Percentiles rank a stretch among this genome's conserved stretches.
Conservation (phyloP, 441 rosid species). For the Gossypium schwendimanii region DNA sequence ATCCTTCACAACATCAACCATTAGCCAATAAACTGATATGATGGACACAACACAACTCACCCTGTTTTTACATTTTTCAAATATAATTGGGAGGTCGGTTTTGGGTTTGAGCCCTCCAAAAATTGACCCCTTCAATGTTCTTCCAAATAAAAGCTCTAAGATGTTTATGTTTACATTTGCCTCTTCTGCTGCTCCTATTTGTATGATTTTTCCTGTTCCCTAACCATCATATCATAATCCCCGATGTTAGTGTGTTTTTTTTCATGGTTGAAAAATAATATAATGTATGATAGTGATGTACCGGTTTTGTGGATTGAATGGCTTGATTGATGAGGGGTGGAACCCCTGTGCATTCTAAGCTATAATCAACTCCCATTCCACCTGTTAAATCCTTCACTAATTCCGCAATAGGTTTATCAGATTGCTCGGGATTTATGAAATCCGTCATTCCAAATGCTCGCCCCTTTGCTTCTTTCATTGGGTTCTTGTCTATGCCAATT, state of each 20-base stretch:
- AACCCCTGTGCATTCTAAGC: constrained; percentile 39
- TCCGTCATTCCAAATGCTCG: constrained; percentile 41
- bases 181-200: constrained; percentile 12
- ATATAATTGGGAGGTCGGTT: constrained; percentile 29
- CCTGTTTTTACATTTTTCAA: constrained; percentile 34
- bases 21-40: background rate
- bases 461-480: constrained; percentile 29
- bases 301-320: constrained; percentile 32
- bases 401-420: constrained; percentile 24
- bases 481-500: constrained; percentile 45
- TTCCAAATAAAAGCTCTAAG: constrained; percentile 11
- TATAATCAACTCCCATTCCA: constrained; percentile 38
- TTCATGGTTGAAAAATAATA: background rate
- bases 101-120: constrained; percentile 42
- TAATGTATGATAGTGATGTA: background rate
- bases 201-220: constrained; percentile 23
- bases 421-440: constrained; percentile 33
- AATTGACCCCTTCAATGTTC: constrained; percentile 34
- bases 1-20: background rate
- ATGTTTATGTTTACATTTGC: background rate
- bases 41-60: background rate
- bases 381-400: constrained; percentile 27
- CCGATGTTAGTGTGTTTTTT: too few species aligned
- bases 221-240: background rate
- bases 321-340: constrained; percentile 27